A percentile compares a stretch with the other conserved stretches of the same genome.
phyloP scores from a whole-genome alignment of 106 monocot genomes.

The Posidonia australis region DNA sequence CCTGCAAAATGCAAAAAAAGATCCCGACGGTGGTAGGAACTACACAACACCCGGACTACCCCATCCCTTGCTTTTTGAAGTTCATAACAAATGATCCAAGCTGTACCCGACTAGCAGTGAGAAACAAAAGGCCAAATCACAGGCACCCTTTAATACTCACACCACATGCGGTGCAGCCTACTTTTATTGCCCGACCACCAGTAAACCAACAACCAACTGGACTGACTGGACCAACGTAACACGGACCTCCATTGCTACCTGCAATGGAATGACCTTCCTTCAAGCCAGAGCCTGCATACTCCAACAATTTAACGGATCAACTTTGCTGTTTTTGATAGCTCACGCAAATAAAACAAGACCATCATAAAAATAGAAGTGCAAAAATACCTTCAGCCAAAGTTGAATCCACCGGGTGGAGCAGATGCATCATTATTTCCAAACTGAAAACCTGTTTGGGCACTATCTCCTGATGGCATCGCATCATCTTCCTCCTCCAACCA shows the following conservation, averaged over 20 bases:
- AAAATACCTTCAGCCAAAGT: slow-evolving; percentile 19
- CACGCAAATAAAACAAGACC: background rate
- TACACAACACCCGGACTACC: background rate
- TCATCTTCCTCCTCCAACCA: slow-evolving; percentile 28
- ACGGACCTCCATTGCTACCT: background rate
- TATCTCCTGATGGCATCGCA: slow-evolving; percentile 19
- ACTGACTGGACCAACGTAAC: slow-evolving; percentile 5
- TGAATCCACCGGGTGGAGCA: slow-evolving; percentile 16
- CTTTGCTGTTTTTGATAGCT: background rate
- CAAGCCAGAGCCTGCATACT: slow-evolving; percentile 2
- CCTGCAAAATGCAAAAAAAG: slow-evolving; percentile 3
- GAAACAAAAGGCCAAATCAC: background rate
- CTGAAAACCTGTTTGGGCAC: slow-evolving; percentile 11
- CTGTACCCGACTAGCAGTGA: background rate
- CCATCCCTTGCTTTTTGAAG: background rate
- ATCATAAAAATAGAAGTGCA: background rate
- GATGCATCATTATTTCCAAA: slow-evolving; percentile 14
- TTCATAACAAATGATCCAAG: background rate
- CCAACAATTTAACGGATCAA: background rate
- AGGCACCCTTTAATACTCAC: background rate
- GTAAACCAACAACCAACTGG: slow-evolving; percentile 1
- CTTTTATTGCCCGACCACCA: slow-evolving; percentile 6
- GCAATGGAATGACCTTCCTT: slow-evolving; percentile 3
- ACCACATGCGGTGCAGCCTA: slow-evolving; percentile 1
- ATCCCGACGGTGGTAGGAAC: background rate